These are phyloP conservation scores for Monosporascus sp. DNA, from an alignment of 2,329 filamentous ascomycete genomes.

Conservation along the genomic window DNA sequence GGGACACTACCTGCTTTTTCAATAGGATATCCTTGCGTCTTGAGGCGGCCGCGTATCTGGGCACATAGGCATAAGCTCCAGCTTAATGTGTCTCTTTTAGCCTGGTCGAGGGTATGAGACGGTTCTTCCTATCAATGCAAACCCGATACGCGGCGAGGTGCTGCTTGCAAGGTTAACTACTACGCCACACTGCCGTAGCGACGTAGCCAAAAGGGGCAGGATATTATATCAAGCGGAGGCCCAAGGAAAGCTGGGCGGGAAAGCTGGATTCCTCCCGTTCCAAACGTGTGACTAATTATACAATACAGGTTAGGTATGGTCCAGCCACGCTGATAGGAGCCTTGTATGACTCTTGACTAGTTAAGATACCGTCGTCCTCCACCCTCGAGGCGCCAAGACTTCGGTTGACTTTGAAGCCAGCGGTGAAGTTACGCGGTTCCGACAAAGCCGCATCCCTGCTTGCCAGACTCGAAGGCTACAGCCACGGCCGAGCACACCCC, in stretches of 20 bases:
- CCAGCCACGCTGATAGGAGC: background rate
- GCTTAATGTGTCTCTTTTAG: too few species aligned
- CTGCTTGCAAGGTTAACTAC: too few species aligned
- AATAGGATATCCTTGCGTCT: too few species aligned
- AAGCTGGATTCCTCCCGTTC: background rate
- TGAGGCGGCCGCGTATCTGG: too few species aligned
- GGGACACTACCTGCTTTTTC: too few species aligned
- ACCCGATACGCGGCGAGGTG: too few species aligned
- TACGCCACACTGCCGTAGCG: too few species aligned
- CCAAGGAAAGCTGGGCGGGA: background rate
- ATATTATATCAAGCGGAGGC: background rate
- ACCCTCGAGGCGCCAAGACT: background rate
- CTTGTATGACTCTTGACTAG: background rate
- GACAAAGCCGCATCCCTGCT: constrained; percentile 20
- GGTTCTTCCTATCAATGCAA: too few species aligned
- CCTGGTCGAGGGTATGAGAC: too few species aligned
- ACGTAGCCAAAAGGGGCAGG: background rate
- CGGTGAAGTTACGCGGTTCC: constrained; percentile 1
- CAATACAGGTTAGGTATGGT: background rate
- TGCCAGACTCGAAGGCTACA: constrained; percentile 15
- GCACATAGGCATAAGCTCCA: too few species aligned
- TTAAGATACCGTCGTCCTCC: background rate
- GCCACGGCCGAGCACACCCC: constrained; percentile 20
- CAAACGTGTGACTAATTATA: background rate
- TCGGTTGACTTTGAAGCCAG: background rate